These are phyloP conservation scores for Cryphonectria radicalis DNA, from an alignment of 2,329 filamentous ascomycete species.

Conservation along the genomic window DNA sequence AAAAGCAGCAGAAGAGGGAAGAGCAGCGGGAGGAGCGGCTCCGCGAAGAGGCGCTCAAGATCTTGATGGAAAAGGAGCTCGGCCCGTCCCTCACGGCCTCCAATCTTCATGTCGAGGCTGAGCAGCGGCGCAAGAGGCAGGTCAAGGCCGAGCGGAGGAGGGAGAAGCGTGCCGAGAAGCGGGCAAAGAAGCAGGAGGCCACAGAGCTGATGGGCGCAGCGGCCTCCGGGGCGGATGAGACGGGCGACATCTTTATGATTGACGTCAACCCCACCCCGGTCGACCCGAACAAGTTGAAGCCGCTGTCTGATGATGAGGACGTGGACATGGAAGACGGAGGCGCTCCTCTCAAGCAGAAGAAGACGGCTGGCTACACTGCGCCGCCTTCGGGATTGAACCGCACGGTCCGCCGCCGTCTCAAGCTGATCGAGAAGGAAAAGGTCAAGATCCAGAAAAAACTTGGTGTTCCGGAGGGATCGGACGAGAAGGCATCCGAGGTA, in stretches of 20 bases:
- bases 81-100: conserved; percentile 5
- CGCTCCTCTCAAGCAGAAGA: conserved; percentile 11
- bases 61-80: conserved; percentile 10
- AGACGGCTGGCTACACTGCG: conserved; percentile 20
- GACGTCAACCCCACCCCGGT: conserved; percentile 35
- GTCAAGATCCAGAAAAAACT: conserved; percentile 34
- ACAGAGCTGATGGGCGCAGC: not conserved
- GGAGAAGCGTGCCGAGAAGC: conserved; percentile 26
- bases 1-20: conserved; percentile 24
- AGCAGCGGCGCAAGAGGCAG: conserved; percentile 23
- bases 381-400: conserved; percentile 34
- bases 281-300: conserved; percentile 26
- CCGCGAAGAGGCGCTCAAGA: conserved; percentile 18
- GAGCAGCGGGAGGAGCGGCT: conserved; percentile 19
- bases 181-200: conserved; percentile 27
- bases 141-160: conserved; percentile 23
- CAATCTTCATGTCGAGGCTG: not conserved
- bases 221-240: conserved; percentile 12
- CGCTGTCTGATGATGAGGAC: conserved; percentile 24
- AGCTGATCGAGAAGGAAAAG: conserved; percentile 37
- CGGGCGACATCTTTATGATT: conserved; percentile 33
- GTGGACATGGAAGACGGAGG: conserved; percentile 25
- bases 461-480: conserved; percentile 32
- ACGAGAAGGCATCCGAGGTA: conserved; percentile 34
- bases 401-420: conserved; percentile 35